phyloP scores from a whole-genome alignment of 768 basidiomycete genomes.

The Hypsizygus marmoreus region DNA sequence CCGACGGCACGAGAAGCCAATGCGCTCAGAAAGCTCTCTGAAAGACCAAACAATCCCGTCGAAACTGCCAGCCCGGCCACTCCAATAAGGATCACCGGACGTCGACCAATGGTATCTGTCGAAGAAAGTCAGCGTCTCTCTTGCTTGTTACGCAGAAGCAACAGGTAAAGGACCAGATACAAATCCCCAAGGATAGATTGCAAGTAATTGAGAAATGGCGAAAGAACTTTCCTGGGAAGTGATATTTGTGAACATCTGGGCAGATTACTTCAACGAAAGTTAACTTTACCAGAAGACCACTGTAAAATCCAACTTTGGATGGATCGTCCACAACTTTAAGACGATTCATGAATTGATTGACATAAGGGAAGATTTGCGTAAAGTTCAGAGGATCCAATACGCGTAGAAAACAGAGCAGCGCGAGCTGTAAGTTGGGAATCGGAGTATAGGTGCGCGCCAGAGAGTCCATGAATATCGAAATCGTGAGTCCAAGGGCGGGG shows the following conservation, averaged over 20 bases:
- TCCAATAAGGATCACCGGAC: slow-evolving; percentile 60
- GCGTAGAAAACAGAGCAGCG: slow-evolving; percentile 53
- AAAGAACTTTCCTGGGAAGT: slow-evolving; percentile 57
- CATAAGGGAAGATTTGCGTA: slow-evolving; percentile 68
- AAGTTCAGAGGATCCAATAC: slow-evolving; percentile 61
- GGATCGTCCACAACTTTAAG: slow-evolving; percentile 56
- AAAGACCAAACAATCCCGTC: slow-evolving; percentile 58
- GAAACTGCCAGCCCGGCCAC: slow-evolving; percentile 46
- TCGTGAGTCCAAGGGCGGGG: too few relatives aligned
- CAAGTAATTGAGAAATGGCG: slow-evolving; percentile 54
- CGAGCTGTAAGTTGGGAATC: slow-evolving; percentile 42
- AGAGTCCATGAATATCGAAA: slow-evolving; percentile 7
- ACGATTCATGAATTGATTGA: slow-evolving; percentile 63
- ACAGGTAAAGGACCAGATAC: slow-evolving; percentile 42
- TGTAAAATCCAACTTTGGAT: slow-evolving; percentile 62
- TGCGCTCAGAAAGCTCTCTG: slow-evolving; percentile 45
- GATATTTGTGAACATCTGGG: too few relatives aligned
- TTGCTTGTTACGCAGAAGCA: slow-evolving; percentile 2
- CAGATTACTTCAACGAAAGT: too few relatives aligned
- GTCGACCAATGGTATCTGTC: slow-evolving; percentile 58
- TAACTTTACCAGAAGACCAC: slow-evolving; percentile 60
- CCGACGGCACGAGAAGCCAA: slow-evolving; percentile 52
- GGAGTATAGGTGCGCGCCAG: not conserved
- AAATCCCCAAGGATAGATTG: slow-evolving; percentile 63
- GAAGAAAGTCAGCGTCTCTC: not conserved